Base-by-base conservation (phyloP, 805 yeast genomes). In the Myxozyma sirexii region DNA sequence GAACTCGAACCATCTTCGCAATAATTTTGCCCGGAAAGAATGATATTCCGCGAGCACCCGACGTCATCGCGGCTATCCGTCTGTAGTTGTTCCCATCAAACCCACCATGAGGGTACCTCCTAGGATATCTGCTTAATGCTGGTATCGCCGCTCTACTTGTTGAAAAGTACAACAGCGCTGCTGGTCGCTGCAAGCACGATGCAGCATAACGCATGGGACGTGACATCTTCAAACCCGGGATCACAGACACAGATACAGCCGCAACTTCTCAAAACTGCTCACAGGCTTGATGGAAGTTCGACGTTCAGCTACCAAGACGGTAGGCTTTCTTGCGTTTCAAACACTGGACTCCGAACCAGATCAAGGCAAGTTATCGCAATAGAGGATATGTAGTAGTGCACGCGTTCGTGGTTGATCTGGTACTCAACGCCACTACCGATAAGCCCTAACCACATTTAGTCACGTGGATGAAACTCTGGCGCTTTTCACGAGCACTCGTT, bases 1-100 rank as follows among this genome's bases (percentile, higher is more conserved):
- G 97, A 1, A 87, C 72, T 63, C 81, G 82, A 0, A 83, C 59
- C 23, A 62, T 42, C 55, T 67, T 67, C 7, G 39, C 49, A 5
- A 65, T 47, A n/a, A 65, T 3, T 47, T 65, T 65, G 13, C 63
- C 65, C 15, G 66, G 64, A 27, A 49, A 39, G 35, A 62, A 52
- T 26, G 66, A 62, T 17, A 62, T 13, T 12, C 50, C 49, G 15
- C 59, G 59, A 37, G 47, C 21, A 3, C 59, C 59, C 21, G 53
- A 48, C 23, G 53, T 37, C 24, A 48, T 6, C 21, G 53, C 53
- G 4, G 53, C 53, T 17, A 48, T 48, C 35, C 43, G 53, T 19
- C 44, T 8, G 33, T 35, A 48, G 53, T 48, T 48, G 33, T 37
- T 48, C 8, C 53, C 33, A 13, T 38, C 53, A 23, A 48, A 21